Percentiles rank a stretch among this genome's conserved stretches.
phyloP scores from a whole-genome alignment of 2,329 filamentous ascomycete genomes.

The Aspergillus ochraceus region DNA sequence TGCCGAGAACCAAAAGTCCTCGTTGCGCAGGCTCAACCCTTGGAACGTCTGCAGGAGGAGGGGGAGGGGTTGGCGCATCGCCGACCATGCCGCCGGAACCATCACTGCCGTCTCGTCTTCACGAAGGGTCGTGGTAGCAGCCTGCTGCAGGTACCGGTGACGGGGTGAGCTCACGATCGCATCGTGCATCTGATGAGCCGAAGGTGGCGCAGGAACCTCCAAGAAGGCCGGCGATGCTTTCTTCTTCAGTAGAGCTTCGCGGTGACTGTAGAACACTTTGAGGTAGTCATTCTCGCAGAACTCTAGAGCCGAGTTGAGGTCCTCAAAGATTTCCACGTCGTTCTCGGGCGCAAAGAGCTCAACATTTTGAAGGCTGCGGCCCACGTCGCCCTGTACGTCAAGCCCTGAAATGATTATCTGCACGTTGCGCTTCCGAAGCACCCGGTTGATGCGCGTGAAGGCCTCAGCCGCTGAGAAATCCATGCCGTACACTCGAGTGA shows the following conservation, averaged over 20 bases:
- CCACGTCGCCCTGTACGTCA: conserved; percentile 71
- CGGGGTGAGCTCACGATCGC: conserved; percentile 72
- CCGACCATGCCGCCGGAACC: conserved; percentile 70
- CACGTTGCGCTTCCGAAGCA: conserved; percentile 75
- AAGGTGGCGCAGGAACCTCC: conserved; percentile 34
- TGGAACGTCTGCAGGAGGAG: conserved; percentile 96
- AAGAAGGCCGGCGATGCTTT: conserved; percentile 15
- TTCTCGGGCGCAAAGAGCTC: conserved; percentile 74
- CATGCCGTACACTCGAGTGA: conserved; percentile 84
- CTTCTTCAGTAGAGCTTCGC: conserved; percentile 50
- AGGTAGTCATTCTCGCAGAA: conserved; percentile 93
- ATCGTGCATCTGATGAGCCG: conserved; percentile 44
- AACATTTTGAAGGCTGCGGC: conserved; percentile 76
- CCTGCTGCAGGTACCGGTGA: conserved; percentile 72
- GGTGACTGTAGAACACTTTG: conserved; percentile 72
- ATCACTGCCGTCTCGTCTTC: conserved; percentile 58
- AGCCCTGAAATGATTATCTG: conserved; percentile 81
- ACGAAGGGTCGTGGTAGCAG: conserved; percentile 71
- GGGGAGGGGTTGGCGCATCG: conserved; percentile 85
- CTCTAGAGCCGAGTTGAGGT: conserved; percentile 90
- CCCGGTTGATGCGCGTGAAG: conserved; percentile 86
- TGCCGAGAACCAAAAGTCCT: conserved; percentile 91
- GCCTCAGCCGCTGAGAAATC: conserved; percentile 97
- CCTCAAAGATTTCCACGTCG: conserved; percentile 77
- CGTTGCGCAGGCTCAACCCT: conserved; percentile 77